A percentile compares a stretch with the other conserved stretches of the same genome.
These are phyloP conservation scores for Pythium rishiriense DNA, from an alignment of 352 stramenopile genomes.

Conservation along the genomic window DNA sequence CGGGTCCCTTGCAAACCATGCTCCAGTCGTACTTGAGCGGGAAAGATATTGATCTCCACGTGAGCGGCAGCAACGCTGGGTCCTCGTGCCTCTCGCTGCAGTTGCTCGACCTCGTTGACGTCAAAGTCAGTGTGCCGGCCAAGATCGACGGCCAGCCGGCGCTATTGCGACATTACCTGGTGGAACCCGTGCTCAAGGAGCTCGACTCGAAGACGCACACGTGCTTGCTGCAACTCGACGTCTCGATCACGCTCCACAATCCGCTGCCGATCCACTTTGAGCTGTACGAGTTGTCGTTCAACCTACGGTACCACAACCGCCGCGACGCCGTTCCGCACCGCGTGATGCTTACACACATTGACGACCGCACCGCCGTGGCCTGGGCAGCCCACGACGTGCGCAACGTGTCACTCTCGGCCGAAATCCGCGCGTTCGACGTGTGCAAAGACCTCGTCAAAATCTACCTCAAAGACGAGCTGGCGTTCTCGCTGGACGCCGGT, in stretches of 20 bases:
- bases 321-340: conserved; percentile 15
- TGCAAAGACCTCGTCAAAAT: conserved; percentile 66
- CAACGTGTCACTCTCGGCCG: conserved; percentile 55
- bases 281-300: conserved; percentile 65
- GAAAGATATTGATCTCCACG: conserved; percentile 58
- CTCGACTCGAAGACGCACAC: conserved; percentile 70
- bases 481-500: conserved; percentile 68
- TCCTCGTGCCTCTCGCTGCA: conserved; percentile 68
- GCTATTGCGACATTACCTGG: conserved; percentile 60
- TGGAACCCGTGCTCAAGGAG: conserved; percentile 67
- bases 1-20: conserved; percentile 61
- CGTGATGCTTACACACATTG: conserved; percentile 49
- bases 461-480: conserved; percentile 63
- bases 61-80: conserved; percentile 47
- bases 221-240: conserved; percentile 69
- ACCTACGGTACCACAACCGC: conserved; percentile 56
- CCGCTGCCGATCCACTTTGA: conserved; percentile 77
- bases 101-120: conserved; percentile 61
- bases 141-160: conserved; percentile 74
- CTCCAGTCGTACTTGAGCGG: conserved; percentile 70
- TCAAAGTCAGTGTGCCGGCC: conserved; percentile 59
- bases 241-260: conserved; percentile 78
- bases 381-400: conserved; percentile 69
- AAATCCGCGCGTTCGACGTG: conserved; percentile 58
- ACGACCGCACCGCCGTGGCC: conserved; percentile 46